A percentile compares a stretch with the other conserved stretches of the same genome.
phyloP scores from a whole-genome alignment of 495 filamentous ascomycete genomes.

The Podospora sp. region DNA sequence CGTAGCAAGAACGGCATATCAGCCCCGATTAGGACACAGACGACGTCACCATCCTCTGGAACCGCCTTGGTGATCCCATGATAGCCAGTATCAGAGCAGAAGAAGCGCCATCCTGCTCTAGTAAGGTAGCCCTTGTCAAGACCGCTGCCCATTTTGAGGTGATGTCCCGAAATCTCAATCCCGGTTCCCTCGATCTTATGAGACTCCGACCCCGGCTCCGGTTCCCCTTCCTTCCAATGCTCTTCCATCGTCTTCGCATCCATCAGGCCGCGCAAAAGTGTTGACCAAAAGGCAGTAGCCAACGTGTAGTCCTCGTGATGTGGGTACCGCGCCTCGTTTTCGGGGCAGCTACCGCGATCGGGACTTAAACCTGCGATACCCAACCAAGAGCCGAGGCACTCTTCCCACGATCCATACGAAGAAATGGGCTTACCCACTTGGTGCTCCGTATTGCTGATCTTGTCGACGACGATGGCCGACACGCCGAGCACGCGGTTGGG shows the following conservation, averaged over 20 bases:
- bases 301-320: background rate
- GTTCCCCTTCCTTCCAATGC: background rate
- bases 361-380: background rate
- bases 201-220: background rate
- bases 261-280: background rate
- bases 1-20: conserved; percentile 25
- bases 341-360: background rate
- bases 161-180: background rate
- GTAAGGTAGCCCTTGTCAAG: conserved; percentile 12
- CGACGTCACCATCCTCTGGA: conserved; percentile 16
- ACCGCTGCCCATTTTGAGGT: background rate
- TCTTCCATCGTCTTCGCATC: background rate
- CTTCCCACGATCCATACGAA: background rate
- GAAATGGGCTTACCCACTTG: background rate
- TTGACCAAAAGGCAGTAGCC: background rate
- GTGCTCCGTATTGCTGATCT: background rate
- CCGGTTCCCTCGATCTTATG: background rate
- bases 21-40: conserved; percentile 24
- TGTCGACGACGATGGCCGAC: background rate
- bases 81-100: conserved; percentile 11
- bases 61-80: conserved; percentile 5
- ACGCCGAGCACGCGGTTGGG: background rate
- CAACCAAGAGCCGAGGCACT: background rate
- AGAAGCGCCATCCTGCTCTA: background rate
- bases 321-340: background rate